Conservation (phyloP, 2,329 filamentous ascomycete species). For the Aspergillus hiratsukae region DNA sequence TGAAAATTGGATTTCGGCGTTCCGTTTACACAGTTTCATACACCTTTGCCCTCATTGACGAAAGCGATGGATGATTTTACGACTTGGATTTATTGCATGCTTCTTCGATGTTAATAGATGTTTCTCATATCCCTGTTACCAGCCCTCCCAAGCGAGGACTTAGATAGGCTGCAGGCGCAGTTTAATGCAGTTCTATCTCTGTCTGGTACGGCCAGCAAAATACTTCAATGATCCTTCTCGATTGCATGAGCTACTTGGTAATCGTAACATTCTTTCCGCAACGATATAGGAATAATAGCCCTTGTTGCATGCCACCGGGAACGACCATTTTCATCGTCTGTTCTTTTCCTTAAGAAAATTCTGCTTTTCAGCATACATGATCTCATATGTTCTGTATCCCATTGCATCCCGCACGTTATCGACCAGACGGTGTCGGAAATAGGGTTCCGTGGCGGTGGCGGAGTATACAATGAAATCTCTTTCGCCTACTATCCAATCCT, state of each 20-base stretch:
- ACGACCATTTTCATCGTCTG: no score
- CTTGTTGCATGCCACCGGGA: no score
- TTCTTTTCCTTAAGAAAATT: no score
- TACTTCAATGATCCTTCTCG: neutral
- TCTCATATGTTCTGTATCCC: neutral
- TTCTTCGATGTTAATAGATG: neutral
- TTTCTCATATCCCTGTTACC: neutral
- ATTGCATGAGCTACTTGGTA: neutral
- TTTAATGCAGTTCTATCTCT: neutral
- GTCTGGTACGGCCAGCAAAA: neutral
- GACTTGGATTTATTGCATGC: neutral
- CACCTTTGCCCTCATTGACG: neutral
- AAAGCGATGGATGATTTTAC: neutral
- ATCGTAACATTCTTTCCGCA: no score
- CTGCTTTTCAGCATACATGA: no score
- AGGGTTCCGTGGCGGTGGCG: slow-evolving; percentile 6
- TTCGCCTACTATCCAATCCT: neutral
- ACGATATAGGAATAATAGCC: neutral
- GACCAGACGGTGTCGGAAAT: slow-evolving; percentile 4
- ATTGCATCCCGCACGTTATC: neutral
- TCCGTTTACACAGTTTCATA: neutral
- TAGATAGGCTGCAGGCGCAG: neutral
- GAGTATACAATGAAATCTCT: neutral
- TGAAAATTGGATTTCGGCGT: neutral
- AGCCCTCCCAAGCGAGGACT: neutral